Evolutionary conservation across 2,329 filamentous ascomycete genomes (phyloP).

Genomic region (Apiospora pterosperma): DNA sequence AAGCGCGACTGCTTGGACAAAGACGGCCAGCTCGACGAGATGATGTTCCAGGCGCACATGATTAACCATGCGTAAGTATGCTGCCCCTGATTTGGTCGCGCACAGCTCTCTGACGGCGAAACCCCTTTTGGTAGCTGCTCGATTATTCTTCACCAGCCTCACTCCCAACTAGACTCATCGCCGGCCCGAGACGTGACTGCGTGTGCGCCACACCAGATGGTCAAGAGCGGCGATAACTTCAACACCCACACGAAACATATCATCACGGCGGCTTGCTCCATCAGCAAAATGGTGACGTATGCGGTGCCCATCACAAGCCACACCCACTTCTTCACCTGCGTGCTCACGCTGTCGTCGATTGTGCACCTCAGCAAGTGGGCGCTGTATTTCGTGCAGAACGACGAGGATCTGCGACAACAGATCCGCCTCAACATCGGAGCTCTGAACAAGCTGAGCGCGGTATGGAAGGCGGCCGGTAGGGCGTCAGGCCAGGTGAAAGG

Average conservation of each 20-base stretch:
- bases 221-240: conserved; percentile 47
- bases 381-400: conserved; percentile 58
- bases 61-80: conserved; percentile 56
- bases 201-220: conserved; percentile 58
- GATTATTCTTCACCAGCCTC: conserved; percentile 76
- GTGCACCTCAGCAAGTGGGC: conserved; percentile 80
- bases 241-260: conserved; percentile 76
- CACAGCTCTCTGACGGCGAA: not conserved
- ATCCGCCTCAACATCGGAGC: conserved; percentile 78
- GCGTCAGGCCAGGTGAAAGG: conserved; percentile 72
- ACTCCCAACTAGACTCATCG: conserved; percentile 68
- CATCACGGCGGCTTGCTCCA: conserved; percentile 72
- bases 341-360: conserved; percentile 73
- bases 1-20: conserved; percentile 69
- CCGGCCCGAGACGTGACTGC: conserved; percentile 58
- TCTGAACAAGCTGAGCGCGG: conserved; percentile 62
- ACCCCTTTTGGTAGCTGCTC: conserved; percentile 43
- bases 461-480: conserved; percentile 70
- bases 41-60: conserved; percentile 90
- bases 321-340: conserved; percentile 81
- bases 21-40: conserved; percentile 74
- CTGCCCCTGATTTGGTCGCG: too few species aligned
- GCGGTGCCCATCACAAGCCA: conserved; percentile 70
- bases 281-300: conserved; percentile 72
- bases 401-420: conserved; percentile 67